Base-by-base conservation (phyloP, 192 early-diverging fungal species). In the Obelidium mucronatum region DNA sequence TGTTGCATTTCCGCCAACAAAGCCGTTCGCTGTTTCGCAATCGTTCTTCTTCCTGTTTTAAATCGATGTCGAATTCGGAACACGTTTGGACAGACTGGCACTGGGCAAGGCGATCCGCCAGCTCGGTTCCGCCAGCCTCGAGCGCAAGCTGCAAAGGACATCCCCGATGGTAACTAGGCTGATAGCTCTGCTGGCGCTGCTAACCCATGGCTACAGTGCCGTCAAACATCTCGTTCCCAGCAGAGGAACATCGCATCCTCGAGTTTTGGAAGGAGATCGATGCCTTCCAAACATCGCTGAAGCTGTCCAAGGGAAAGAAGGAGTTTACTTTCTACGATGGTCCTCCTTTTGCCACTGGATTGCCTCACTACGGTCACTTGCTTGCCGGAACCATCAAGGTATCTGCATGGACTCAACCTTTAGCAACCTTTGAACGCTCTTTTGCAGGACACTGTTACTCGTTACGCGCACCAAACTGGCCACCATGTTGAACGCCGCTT, bases 371-470 rank as follows among this genome's bases (percentile, higher is more conserved):
- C 80, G 97, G 97, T 59, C 97, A 99, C 78, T 88, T 99, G 88
- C 88, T 99, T 3, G 96, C 97, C 22, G 97, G 97, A 79, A 98
- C 97, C 75, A 98, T 99, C 86, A 99, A 99, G 90, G 93, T 94
- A 79, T 39, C 26, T 28, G 53, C 31, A 40, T 44, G 17, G 31
- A 31, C 28, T 53, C 36, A 17, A 31, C 30, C 26, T 31, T 35
- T 24, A 28, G 2, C 40, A 30, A n/a, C 31, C 19, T 13, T 3
- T 70, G 8, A 73, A 13, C 28, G 28, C 42, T 64, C 22, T 62
- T 11, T 15, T 24, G 24, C 59, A 94, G 93, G 97, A 99, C 82
- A 93, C 97, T 66, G 95, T 99, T 70, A 99, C 97, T 11, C 90
- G 97, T 60, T 99, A 93, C 85, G 97, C 97, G 26, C 91, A 94